phyloP scores from a whole-genome alignment of 2,329 filamentous ascomycete genomes.

The Phymatotrichopsis omnivora region DNA sequence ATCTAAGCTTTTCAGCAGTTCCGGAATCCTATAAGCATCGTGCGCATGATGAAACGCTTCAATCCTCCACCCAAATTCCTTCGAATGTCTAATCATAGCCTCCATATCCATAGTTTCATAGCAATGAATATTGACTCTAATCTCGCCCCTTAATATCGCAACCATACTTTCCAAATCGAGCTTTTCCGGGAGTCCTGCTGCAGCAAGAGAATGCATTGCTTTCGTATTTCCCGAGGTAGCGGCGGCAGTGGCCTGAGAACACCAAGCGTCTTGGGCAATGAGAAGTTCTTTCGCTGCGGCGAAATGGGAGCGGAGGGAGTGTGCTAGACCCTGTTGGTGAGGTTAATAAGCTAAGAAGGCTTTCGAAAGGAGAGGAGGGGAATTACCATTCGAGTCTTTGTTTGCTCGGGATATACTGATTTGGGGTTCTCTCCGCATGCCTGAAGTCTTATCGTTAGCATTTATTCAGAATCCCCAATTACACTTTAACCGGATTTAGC shows the following conservation, averaged over 20 bases:
- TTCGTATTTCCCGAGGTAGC: conserved; percentile 9
- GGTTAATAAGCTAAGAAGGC: too few relatives aligned
- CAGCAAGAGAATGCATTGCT: conserved; percentile 26
- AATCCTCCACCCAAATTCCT: conserved; percentile 39
- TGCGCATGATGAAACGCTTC: conserved; percentile 39
- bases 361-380: too few relatives aligned
- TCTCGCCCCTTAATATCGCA: conserved; percentile 37
- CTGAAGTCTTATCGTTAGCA: conserved; percentile 13
- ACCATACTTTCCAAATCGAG: conserved; percentile 38
- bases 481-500: too few relatives aligned
- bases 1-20: conserved; percentile 36
- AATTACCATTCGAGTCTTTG: conserved; percentile 37
- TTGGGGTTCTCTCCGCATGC: conserved; percentile 42
- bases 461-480: too few relatives aligned
- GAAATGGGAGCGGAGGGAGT: conserved; percentile 37
- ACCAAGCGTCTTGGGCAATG: conserved; percentile 36
- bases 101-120: conserved; percentile 40
- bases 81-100: conserved; percentile 38
- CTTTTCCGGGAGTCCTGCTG: conserved; percentile 33
- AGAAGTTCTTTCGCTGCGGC: conserved; percentile 35
- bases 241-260: conserved; percentile 29
- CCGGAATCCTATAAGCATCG: conserved; percentile 37
- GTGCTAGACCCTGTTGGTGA: conserved; percentile 39
- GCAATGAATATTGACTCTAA: conserved; percentile 40
- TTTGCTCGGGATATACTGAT: conserved; percentile 30